Evolutionary conservation across 148 eudicot species (phyloP), one percentile per base, ranked within the genome.

Genomic region (Spergularia bocconei): DNA sequence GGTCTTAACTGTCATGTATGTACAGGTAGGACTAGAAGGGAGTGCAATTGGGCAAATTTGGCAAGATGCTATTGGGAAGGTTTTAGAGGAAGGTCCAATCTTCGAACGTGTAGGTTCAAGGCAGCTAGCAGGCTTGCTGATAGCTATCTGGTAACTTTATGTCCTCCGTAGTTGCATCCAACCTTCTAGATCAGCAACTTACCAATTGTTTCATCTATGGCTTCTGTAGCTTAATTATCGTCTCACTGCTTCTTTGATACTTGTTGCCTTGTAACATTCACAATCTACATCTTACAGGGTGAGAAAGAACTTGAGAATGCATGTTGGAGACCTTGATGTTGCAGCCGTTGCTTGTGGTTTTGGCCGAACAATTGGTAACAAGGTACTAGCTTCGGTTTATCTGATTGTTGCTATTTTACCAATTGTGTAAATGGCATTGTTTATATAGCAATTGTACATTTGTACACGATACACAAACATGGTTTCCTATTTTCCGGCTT

Each of bases 11-110:
- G 41, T 83, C 20, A 64, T 78, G 67, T 76, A 54, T 73, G 72
- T 72, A 79, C 55, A 96, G 99, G 97, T 96, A 84, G 99, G 99
- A 84, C 91, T 96, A 78, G 99, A 96, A 92, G 99, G 99, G 83
- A 96, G 99, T 80, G 81, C 99, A 56, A 78, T 91, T 62, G 99
- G 98, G 79, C 92, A 92, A 64, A 86, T 84, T 83, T 96, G 99
- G 99, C 99, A 92, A 81, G 99, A 96, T 77, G 84, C 91, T 7
- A 88, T 96, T 69, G 99, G 99, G 25, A 96, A 88, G 86, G 80
- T 87, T 51, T 82, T 96, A 81, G 99, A 91, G 62, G 99, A 96
- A 89, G 97, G 91, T 73, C 63, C 87, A 13, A 76, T 82, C 73
- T 95, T 96, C 68, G 98, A 96, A 81, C 99, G 99, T 33, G 98